A percentile compares a stretch with the other conserved stretches of the same genome.
phyloP scores from a whole-genome alignment of 495 filamentous ascomycete species.

The Penicillium canescens region DNA sequence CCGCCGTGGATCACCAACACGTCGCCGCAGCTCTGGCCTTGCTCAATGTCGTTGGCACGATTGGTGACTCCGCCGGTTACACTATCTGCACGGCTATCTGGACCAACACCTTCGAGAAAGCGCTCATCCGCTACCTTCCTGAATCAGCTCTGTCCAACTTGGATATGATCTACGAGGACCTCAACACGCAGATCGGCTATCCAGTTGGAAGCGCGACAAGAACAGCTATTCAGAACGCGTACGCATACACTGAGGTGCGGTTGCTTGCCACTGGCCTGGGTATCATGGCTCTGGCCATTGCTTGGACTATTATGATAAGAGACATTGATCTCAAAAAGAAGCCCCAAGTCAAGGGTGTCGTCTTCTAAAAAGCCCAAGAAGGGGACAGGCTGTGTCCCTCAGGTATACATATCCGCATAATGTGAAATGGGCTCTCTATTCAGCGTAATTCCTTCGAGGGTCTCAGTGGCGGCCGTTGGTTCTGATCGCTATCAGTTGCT shows the following conservation, averaged over 20 bases:
- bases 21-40: conserved; percentile 63
- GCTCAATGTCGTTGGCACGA: conserved; percentile 53
- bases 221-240: too few species aligned
- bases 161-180: conserved; percentile 44
- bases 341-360: conserved; percentile 26
- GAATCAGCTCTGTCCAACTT: conserved; percentile 30
- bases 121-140: conserved; percentile 54
- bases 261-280: too few species aligned
- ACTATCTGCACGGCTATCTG: conserved; percentile 61
- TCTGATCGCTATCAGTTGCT: neutral
- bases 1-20: conserved; percentile 57
- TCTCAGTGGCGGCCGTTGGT: too few species aligned
- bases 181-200: too few species aligned
- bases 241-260: too few species aligned
- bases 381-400: too few species aligned
- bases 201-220: too few species aligned
- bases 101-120: conserved; percentile 54
- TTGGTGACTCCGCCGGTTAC: conserved; percentile 63
- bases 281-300: too few species aligned
- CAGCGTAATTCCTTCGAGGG: neutral
- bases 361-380: neutral
- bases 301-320: too few species aligned
- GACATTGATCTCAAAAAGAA: conserved; percentile 49
- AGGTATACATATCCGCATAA: too few species aligned
- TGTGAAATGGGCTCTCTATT: too few species aligned